Conservation (phyloP, 2,329 filamentous ascomycete species). For the Colletotrichum australisinense region DNA sequence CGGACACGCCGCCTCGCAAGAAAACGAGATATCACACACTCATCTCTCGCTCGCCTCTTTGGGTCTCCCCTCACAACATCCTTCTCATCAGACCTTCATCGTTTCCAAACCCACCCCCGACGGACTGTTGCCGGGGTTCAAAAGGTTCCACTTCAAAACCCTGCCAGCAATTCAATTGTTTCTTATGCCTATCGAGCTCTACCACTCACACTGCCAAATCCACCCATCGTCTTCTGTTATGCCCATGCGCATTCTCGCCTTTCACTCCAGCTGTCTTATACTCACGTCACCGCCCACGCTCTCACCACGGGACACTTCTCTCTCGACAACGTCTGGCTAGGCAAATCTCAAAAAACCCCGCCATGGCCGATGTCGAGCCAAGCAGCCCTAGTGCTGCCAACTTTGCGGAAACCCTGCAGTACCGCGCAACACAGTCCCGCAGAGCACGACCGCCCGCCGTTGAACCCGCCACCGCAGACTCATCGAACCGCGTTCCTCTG, state of each 20-base stretch:
- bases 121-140: slow-evolving; percentile 21
- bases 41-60: neutral
- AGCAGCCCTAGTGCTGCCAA: slow-evolving; percentile 23
- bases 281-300: slow-evolving; percentile 22
- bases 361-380: slow-evolving; percentile 35
- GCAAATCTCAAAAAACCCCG: neutral
- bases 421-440: slow-evolving; percentile 46
- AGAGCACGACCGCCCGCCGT: slow-evolving; percentile 54
- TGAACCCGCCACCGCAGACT: slow-evolving; percentile 39
- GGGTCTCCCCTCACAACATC: neutral
- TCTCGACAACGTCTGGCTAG: slow-evolving; percentile 12
- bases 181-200: slow-evolving; percentile 28
- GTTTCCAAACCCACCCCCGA: slow-evolving; percentile 14
- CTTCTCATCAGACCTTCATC: slow-evolving; percentile 19
- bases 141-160: slow-evolving; percentile 22
- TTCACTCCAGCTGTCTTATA: slow-evolving; percentile 26
- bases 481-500: slow-evolving; percentile 54
- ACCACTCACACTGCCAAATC: slow-evolving; percentile 29
- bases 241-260: slow-evolving; percentile 20
- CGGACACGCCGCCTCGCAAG: slow-evolving; percentile 1
- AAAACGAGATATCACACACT: neutral
- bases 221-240: slow-evolving; percentile 27
- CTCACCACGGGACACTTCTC: neutral
- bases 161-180: slow-evolving; percentile 29
- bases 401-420: slow-evolving; percentile 43